phyloP scores from a whole-genome alignment of 192 early-diverging fungal genomes.

The Phlyctochytrium arcticum region DNA sequence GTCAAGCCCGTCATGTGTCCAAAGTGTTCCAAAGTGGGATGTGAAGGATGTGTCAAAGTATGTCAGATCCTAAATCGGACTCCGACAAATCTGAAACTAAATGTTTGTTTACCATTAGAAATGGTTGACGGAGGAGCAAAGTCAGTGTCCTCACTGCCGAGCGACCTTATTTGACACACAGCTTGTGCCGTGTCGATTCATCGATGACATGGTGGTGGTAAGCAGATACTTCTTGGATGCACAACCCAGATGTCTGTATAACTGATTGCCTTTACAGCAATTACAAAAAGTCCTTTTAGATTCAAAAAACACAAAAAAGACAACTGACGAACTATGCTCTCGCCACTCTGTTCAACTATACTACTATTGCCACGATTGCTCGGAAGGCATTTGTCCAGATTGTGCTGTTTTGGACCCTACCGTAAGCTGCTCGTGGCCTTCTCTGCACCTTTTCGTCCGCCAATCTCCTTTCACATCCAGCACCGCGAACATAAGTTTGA shows the following conservation, averaged over 20 bases:
- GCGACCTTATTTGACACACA: conserved; percentile 9
- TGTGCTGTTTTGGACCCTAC: conserved; percentile 40
- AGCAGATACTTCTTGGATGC: not conserved
- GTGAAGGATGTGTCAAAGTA: conserved; percentile 42
- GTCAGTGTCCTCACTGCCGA: conserved; percentile 48
- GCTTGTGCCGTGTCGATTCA: conserved; percentile 45
- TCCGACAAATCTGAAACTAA: not conserved
- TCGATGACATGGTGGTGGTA: conserved; percentile 41
- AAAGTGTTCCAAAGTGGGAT: conserved; percentile 42
- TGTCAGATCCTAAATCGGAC: not conserved
- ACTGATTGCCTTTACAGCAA: conserved; percentile 10
- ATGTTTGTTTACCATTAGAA: conserved; percentile 19
- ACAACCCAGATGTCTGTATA: too few relatives aligned
- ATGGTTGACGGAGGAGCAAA: conserved; percentile 36
- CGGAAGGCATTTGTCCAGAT: conserved; percentile 40
- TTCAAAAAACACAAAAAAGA: not conserved
- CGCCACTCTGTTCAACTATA: conserved; percentile 28
- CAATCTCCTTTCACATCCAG: conserved; percentile 9
- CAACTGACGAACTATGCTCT: conserved; percentile 16
- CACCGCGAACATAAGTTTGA: conserved; percentile 29
- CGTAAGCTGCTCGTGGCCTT: conserved; percentile 4
- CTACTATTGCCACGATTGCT: conserved; percentile 45
- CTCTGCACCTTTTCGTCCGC: not conserved
- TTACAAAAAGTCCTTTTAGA: not conserved
- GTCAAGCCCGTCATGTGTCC: conserved; percentile 42